A percentile compares a stretch with the other conserved stretches of the same genome.
Conservation (phyloP, 331 rosid genomes). For the Quercus lobata region DNA sequence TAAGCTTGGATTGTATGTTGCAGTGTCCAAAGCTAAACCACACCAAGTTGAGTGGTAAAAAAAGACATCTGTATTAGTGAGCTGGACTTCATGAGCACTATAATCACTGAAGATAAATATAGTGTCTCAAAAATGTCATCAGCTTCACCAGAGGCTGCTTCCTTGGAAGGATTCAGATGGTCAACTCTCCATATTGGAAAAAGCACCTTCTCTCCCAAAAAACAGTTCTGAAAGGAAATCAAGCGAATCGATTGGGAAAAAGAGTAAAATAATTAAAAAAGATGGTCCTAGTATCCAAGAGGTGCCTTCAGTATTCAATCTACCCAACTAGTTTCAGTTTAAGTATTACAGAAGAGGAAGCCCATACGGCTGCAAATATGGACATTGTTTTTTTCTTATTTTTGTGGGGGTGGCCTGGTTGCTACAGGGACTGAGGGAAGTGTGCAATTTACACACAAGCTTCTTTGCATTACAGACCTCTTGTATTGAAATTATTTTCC, state of each 20-base stretch:
- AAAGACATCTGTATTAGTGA: conserved; percentile 34
- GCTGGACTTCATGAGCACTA: conserved; percentile 57
- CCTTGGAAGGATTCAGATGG: conserved; percentile 5
- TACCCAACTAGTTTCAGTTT: conserved; percentile 19
- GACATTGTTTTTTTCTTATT: no score
- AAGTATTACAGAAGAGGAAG: conserved; percentile 30
- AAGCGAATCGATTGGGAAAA: conserved; percentile 20
- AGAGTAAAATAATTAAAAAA: conserved; percentile 18
- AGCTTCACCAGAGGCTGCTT: conserved; percentile 25
- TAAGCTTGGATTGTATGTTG: conserved; percentile 44
- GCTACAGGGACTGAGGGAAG: no score
- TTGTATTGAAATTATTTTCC: no score
- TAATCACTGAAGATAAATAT: conserved; percentile 69
- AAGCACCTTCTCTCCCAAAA: conserved; percentile 21
- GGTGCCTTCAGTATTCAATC: conserved; percentile 39
- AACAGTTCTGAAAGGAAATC: conserved; percentile 32
- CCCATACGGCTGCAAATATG: neutral
- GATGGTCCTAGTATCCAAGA: conserved; percentile 26
- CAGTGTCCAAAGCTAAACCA: conserved; percentile 56
- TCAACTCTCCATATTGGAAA: conserved; percentile 29
- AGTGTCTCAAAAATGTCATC: conserved; percentile 62
- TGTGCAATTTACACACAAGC: no score
- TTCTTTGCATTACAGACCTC: no score
- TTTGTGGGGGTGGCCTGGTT: no score
- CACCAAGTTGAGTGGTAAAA: conserved; percentile 22